Base-by-base conservation (phyloP, 2,329 filamentous ascomycete genomes). In the Monilinia fructicola region DNA sequence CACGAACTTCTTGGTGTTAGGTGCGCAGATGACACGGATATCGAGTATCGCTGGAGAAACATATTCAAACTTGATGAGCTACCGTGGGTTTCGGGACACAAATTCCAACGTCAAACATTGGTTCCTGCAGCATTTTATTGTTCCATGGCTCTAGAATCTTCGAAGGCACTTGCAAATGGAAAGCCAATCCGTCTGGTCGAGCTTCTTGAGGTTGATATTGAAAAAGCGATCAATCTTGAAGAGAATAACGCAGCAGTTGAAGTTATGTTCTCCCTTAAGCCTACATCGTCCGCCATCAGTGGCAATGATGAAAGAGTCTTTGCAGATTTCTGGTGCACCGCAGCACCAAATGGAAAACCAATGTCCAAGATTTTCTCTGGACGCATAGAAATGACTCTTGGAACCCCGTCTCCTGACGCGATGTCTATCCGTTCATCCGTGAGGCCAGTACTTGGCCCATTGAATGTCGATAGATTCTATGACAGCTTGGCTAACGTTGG, bases 1-100 rank as follows among this genome's bases (percentile, higher is more conserved):
- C 79, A 81, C 46, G 71, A 71, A n/a, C 66, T 74, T 1, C 68
- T 78, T 0, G 77, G 78, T 0, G 70, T 71, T 6, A 69, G 53
- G 1, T 65, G 70, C 1, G 44, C 70, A 23, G 74, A 67, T 38
- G 68, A 56, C 2, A 70, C 67, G 10, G 56, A 67, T 2, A 58
- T 68, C 21, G 71, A 73, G 26, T 71, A 72, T 0, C 60, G 53
- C 12, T 79, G 77, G 77, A 63, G 75, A 7, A 73, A 77, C 54
- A 55, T 74, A 2, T 42, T 79, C 0, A 50, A 62, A 0, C 54
- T 71, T 5, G 64, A 68, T 1, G 71, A 78, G 40, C 58, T 70
- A 0, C 72, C 73, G 1, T 78, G 76, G 77, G 28, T 79, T 3
- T 38, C 58, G 3, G 74, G 75, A 14, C 77, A 78, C 44, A 28